Evolutionary conservation across 805 yeast species (phyloP).

Genomic region (Grigorovia transvaalensis): DNA sequence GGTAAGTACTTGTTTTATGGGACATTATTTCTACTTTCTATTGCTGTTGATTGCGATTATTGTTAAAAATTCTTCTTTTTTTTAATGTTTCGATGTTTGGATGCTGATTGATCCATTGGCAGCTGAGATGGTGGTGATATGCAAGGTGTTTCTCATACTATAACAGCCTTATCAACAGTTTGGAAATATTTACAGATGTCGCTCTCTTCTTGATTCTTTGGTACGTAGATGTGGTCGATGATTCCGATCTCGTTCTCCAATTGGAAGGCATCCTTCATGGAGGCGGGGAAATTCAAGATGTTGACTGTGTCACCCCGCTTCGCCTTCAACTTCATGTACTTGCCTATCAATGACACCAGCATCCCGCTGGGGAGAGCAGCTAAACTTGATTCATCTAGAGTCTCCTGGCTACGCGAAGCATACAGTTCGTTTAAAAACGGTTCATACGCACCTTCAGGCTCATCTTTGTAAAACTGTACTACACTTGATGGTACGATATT

Average conservation of each 20-base stretch:
- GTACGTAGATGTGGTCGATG: slow-evolving; percentile 30
- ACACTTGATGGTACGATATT: slow-evolving; percentile 44
- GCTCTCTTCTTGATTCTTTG: slow-evolving; percentile 21
- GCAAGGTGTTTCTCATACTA: neutral
- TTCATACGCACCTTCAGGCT: slow-evolving; percentile 38
- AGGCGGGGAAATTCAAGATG: slow-evolving; percentile 49
- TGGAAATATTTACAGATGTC: slow-evolving; percentile 54
- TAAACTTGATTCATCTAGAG: slow-evolving; percentile 7
- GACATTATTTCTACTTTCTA: neutral
- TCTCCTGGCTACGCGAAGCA: neutral
- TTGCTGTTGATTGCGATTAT: no score
- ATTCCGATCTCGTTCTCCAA: slow-evolving; percentile 62
- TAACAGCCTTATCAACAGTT: slow-evolving; percentile 46
- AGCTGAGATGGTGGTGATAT: no score
- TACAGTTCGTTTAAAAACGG: slow-evolving; percentile 39
- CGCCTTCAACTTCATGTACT: slow-evolving; percentile 17
- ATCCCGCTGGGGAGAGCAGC: slow-evolving; percentile 29
- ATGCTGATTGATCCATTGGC: no score
- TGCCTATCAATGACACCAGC: slow-evolving; percentile 25
- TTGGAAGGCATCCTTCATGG: slow-evolving; percentile 55
- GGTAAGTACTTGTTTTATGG: slow-evolving; percentile 30
- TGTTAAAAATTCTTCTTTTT: no score
- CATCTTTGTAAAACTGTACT: slow-evolving; percentile 36
- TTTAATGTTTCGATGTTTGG: no score
- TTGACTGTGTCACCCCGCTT: slow-evolving; percentile 36